A percentile compares a stretch with the other conserved stretches of the same genome.
Evolutionary conservation across 2,329 filamentous ascomycete species (phyloP).

Genomic region (Aspergillus novofumigatus): DNA sequence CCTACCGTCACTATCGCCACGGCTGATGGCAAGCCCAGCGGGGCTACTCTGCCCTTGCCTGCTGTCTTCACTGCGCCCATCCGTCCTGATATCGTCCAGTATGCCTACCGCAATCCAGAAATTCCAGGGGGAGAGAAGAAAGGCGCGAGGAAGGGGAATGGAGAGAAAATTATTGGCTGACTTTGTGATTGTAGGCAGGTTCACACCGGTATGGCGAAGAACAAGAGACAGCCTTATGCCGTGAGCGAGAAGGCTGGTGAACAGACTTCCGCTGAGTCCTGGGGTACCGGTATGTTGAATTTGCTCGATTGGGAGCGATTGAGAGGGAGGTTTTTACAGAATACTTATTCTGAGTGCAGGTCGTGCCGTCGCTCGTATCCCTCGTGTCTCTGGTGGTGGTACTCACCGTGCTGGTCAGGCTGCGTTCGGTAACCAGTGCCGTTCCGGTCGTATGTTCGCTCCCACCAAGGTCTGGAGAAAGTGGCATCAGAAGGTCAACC

Average conservation of each 20-base stretch:
- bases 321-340: slow-evolving; percentile 7
- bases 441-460: slow-evolving; percentile 99
- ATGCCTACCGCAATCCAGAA: slow-evolving; percentile 42
- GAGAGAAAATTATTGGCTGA: slow-evolving; percentile 30
- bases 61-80: slow-evolving; percentile 97
- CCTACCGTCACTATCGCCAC: slow-evolving; percentile 96
- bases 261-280: slow-evolving; percentile 99
- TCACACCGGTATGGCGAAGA: slow-evolving; percentile 99
- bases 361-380: slow-evolving; percentile 99
- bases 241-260: slow-evolving; percentile 99
- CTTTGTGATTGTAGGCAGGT: slow-evolving; percentile 53
- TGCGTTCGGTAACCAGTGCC: slow-evolving; percentile 99
- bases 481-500: slow-evolving; percentile 99
- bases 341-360: slow-evolving; percentile 49
- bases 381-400: slow-evolving; percentile 99
- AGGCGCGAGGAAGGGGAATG: neutral
- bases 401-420: slow-evolving; percentile 99
- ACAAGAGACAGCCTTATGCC: slow-evolving; percentile 98
- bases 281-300: slow-evolving; percentile 82
- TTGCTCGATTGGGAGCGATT: slow-evolving; percentile 5
- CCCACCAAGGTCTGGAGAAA: slow-evolving; percentile 99
- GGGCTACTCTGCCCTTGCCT: slow-evolving; percentile 85
- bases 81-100: slow-evolving; percentile 98
- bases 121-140: slow-evolving; percentile 9
- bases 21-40: slow-evolving; percentile 89